phyloP scores from a whole-genome alignment of 306 rosid species.

The Castanopsis chinensis region DNA sequence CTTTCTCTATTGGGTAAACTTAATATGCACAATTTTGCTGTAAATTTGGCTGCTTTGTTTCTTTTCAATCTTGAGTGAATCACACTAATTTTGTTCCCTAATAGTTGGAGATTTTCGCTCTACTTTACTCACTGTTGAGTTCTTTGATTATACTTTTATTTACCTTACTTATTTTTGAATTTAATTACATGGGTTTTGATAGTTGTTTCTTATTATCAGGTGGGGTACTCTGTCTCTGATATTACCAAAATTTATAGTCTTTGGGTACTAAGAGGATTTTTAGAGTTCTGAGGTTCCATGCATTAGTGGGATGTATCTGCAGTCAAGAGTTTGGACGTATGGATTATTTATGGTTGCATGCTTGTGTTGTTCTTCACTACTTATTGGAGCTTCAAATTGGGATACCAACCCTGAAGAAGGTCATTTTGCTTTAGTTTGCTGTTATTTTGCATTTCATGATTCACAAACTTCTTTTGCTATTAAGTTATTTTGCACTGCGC shows the following conservation, averaged over 20 bases:
- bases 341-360: slow-evolving; percentile 33
- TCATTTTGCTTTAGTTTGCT: slow-evolving; percentile 13
- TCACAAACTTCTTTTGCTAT: not conserved
- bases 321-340: slow-evolving; percentile 38
- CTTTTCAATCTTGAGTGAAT: not conserved
- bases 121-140: not conserved
- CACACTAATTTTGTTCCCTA: slow-evolving; percentile 5
- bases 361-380: slow-evolving; percentile 46
- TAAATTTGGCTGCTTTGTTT: not conserved
- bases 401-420: slow-evolving; percentile 63
- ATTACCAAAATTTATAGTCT: not conserved
- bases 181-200: not conserved
- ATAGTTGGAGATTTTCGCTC: not conserved
- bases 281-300: slow-evolving; percentile 13
- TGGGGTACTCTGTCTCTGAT: slow-evolving; percentile 9
- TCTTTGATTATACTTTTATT: not conserved
- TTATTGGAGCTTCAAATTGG: slow-evolving; percentile 30
- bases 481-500: not conserved
- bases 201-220: slow-evolving; percentile 33
- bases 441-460: slow-evolving; percentile 13
- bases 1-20: not conserved
- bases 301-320: slow-evolving; percentile 45
- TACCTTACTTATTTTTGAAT: not conserved
- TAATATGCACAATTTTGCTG: not conserved
- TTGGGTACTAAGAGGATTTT: slow-evolving; percentile 24